These are phyloP conservation scores for Didymella exigua DNA, from an alignment of 2,329 filamentous ascomycete genomes.

Conservation along the genomic window DNA sequence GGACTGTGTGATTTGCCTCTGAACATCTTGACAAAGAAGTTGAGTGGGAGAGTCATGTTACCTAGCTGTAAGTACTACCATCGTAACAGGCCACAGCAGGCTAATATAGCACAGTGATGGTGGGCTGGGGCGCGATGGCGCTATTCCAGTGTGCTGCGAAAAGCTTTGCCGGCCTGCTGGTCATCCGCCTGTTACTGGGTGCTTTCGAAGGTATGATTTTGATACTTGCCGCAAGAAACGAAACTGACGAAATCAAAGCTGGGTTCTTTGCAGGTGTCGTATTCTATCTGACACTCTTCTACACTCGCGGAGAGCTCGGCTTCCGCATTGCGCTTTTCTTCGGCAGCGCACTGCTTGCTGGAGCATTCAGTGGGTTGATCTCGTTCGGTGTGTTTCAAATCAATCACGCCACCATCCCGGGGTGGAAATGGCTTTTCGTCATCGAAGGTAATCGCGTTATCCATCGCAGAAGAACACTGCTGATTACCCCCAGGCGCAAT, in stretches of 20 bases:
- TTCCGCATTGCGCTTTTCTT: constrained; percentile 56
- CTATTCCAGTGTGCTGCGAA: constrained; percentile 57
- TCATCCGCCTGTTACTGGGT: constrained; percentile 57
- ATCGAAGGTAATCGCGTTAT: constrained; percentile 43
- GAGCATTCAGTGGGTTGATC: constrained; percentile 51
- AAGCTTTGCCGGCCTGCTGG: constrained; percentile 57
- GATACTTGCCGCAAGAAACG: no score
- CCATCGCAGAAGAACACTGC: background rate
- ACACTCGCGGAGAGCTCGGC: constrained; percentile 50
- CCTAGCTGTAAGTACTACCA: constrained; percentile 35
- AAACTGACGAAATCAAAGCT: constrained; percentile 35
- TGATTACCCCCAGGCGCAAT: constrained; percentile 18
- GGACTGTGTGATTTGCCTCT: constrained; percentile 57
- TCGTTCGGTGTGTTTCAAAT: constrained; percentile 57
- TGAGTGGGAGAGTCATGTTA: constrained; percentile 52
- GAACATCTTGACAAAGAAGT: constrained; percentile 56
- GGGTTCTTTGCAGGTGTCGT: constrained; percentile 62
- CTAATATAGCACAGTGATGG: constrained; percentile 44
- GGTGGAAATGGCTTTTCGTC: constrained; percentile 55
- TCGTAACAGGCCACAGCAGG: background rate
- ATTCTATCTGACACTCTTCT: constrained; percentile 61
- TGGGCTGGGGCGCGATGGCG: constrained; percentile 57
- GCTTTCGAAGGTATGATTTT: constrained; percentile 46
- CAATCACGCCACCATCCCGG: constrained; percentile 51
- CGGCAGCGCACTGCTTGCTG: constrained; percentile 50